Conservation (phyloP, 164 flowering plant species). For the Sextonia rubra region DNA sequence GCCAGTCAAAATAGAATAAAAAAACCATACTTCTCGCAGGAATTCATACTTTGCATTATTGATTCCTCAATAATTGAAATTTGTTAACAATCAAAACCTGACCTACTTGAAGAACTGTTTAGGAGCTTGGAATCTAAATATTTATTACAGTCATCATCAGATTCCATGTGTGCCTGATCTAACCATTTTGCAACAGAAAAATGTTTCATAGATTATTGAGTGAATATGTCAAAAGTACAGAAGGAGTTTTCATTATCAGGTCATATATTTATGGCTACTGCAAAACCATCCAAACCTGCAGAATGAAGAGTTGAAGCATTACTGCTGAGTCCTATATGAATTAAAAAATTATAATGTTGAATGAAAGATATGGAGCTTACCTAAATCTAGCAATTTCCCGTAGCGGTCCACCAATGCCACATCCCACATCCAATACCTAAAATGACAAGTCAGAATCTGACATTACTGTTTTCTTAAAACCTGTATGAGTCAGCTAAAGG, state of each 20-base stretch:
- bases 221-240: background rate
- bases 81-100: too few species aligned
- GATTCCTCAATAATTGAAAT: too few species aligned
- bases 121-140: too few species aligned
- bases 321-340: too few species aligned
- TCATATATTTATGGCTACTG: background rate
- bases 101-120: too few species aligned
- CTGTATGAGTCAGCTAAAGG: background rate
- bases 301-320: background rate
- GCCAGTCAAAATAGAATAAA: too few species aligned
- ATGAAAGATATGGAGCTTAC: conserved; percentile 25
- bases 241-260: background rate
- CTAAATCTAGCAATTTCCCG: conserved; percentile 95
- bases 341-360: background rate
- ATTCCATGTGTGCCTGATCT: too few species aligned
- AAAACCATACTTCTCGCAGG: too few species aligned
- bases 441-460: conserved; percentile 4
- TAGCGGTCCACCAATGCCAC: conserved; percentile 99
- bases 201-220: too few species aligned
- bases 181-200: too few species aligned
- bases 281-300: conserved; percentile 1
- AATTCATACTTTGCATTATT: too few species aligned
- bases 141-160: too few species aligned
- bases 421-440: conserved; percentile 97
- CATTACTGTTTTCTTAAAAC: background rate